Percentiles rank a stretch among this genome's conserved stretches.
phyloP scores from a whole-genome alignment of 441 rosid species.

The Populus hybrid region DNA sequence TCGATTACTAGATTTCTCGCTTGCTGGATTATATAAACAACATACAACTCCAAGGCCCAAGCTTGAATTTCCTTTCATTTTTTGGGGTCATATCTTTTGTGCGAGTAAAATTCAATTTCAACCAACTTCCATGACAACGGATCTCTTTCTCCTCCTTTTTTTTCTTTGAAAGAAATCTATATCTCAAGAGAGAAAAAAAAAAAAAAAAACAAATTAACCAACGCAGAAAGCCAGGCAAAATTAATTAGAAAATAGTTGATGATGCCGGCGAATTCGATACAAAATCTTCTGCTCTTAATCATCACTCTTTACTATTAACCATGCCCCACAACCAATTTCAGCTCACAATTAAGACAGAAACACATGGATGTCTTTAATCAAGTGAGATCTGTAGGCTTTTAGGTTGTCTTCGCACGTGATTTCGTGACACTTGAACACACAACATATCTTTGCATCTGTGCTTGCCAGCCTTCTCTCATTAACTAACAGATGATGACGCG shows the following conservation, averaged over 20 bases:
- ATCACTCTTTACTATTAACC: neutral
- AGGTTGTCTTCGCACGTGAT: conserved; percentile 28
- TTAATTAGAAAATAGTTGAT: neutral
- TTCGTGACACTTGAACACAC: conserved; percentile 9
- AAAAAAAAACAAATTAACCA: neutral
- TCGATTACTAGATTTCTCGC: neutral
- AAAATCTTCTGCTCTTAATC: too few species aligned
- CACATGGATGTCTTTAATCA: conserved; percentile 8
- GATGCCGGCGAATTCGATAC: too few species aligned
- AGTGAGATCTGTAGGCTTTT: conserved; percentile 17
- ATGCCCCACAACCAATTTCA: neutral
- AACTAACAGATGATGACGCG: neutral
- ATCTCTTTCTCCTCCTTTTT: neutral
- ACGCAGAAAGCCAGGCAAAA: neutral
- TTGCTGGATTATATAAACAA: neutral
- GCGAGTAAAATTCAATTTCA: neutral
- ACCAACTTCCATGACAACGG: neutral
- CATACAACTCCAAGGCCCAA: neutral
- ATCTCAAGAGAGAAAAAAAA: accelerated
- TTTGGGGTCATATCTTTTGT: neutral
- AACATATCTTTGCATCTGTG: conserved; percentile 24
- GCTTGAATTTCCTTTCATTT: too few species aligned
- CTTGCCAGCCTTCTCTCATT: conserved; percentile 2
- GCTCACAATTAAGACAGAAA: neutral
- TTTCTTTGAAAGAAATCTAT: too few species aligned